Evolutionary conservation across 306 rosid species (phyloP).

Genomic region (Ormosia emarginata): DNA sequence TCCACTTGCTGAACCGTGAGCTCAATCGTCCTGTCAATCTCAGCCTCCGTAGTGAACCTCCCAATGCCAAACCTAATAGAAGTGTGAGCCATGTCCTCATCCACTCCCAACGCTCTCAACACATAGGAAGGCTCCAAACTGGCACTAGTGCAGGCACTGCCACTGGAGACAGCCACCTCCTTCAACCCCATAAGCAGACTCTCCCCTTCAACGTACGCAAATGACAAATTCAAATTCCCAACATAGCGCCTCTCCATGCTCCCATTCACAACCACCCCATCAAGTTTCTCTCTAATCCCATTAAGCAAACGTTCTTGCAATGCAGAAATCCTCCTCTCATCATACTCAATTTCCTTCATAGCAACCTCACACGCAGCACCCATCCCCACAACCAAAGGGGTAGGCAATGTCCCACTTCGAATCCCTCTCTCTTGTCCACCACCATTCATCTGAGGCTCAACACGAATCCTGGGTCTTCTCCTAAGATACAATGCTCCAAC

Average conservation of each 20-base stretch:
- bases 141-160: constrained; percentile 96
- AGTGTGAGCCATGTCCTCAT: constrained; percentile 99
- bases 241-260: constrained; percentile 73
- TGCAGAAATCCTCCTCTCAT: constrained; percentile 51
- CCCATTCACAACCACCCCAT: constrained; percentile 92
- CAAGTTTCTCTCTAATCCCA: constrained; percentile 61
- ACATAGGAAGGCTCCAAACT: constrained; percentile 97
- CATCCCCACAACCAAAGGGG: constrained; percentile 85
- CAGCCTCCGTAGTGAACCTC: constrained; percentile 86
- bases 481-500: constrained; percentile 82
- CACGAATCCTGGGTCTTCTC: constrained; percentile 89
- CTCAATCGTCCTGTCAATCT: constrained; percentile 74
- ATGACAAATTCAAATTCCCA: constrained; percentile 83
- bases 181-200: constrained; percentile 93
- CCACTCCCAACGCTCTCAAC: constrained; percentile 93
- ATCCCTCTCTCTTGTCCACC: constrained; percentile 98
- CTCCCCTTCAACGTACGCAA: constrained; percentile 90
- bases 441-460: constrained; percentile 97
- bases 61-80: constrained; percentile 97
- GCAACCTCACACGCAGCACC: constrained; percentile 90
- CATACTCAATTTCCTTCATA: constrained; percentile 80
- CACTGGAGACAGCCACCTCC: constrained; percentile 98
- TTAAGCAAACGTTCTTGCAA: constrained; percentile 64
- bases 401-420: constrained; percentile 87
- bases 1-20: constrained; percentile 79